Conservation (phyloP, 1,284 basidiomycete genomes). For the Marasmius oreades region DNA sequence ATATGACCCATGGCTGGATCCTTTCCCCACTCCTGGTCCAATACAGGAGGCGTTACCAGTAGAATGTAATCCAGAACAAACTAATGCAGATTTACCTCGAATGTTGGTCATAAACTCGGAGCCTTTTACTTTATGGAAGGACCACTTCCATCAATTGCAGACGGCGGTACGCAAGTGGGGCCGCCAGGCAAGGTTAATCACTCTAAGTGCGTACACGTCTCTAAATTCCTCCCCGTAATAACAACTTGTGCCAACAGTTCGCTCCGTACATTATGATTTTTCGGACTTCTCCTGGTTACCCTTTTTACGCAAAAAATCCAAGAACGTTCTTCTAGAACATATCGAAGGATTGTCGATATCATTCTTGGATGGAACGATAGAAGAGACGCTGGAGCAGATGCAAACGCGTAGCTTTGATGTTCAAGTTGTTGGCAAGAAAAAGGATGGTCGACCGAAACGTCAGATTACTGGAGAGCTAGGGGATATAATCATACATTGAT, state of each 20-base stretch:
- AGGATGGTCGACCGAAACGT: conserved; percentile 11
- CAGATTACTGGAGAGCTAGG: conserved; percentile 9
- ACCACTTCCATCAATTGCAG: conserved; percentile 59
- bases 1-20: conserved; percentile 80
- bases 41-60: conserved; percentile 20
- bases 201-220: conserved; percentile 36
- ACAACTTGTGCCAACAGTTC: conserved; percentile 31
- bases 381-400: conserved; percentile 26
- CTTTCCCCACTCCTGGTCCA: conserved; percentile 57
- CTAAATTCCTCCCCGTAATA: neutral
- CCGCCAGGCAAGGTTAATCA: conserved; percentile 42
- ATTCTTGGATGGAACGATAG: conserved; percentile 44
- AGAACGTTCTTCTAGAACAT: conserved; percentile 35
- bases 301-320: conserved; percentile 32
- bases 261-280: conserved; percentile 50
- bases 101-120: conserved; percentile 72
- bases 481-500: conserved; percentile 8
- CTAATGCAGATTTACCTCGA: conserved; percentile 27
- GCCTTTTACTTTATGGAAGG: conserved; percentile 69
- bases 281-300: conserved; percentile 56
- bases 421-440: conserved; percentile 18
- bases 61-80: neutral
- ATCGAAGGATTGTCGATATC: conserved; percentile 41
- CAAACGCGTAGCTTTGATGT: conserved; percentile 41
- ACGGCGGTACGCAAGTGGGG: conserved; percentile 53